Evolutionary conservation across 2,329 filamentous ascomycete species (phyloP).

Genomic region (Xylaria sp.): DNA sequence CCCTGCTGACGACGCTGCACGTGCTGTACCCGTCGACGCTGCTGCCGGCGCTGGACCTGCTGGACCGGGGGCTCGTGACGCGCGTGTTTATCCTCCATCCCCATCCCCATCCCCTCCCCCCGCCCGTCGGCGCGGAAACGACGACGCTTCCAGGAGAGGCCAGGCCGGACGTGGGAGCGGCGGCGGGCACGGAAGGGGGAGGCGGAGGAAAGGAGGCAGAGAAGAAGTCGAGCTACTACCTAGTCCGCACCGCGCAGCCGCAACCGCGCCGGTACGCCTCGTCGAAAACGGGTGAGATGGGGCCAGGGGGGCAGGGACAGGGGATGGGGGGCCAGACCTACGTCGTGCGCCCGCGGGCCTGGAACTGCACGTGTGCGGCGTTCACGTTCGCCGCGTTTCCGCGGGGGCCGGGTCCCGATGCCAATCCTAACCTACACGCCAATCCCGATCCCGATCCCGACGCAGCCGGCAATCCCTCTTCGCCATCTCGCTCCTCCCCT

Average conservation of each 20-base stretch:
- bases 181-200: not conserved
- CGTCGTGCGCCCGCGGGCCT: constrained; percentile 71
- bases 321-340: constrained; percentile 49
- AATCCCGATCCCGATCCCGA: constrained; percentile 8
- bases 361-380: constrained; percentile 88
- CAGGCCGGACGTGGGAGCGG: not conserved
- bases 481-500: not conserved
- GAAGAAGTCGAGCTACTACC: constrained; percentile 50
- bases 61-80: constrained; percentile 76
- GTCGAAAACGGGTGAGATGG: constrained; percentile 12
- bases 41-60: constrained; percentile 82
- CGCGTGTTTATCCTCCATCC: constrained; percentile 45
- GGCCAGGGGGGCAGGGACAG: constrained; percentile 28
- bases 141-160: too few species aligned
- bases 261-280: constrained; percentile 26
- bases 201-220: not conserved
- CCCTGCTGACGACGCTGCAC: constrained; percentile 77
- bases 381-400: constrained; percentile 77
- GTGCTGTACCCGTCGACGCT: constrained; percentile 81
- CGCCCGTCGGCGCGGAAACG: constrained; percentile 3
- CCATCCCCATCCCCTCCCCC: not conserved
- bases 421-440: not conserved
- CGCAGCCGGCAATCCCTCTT: too few species aligned
- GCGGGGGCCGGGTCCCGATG: constrained; percentile 19
- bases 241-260: constrained; percentile 63